A percentile compares a stretch with the other conserved stretches of the same genome.
phyloP scores from a whole-genome alignment of 2,329 filamentous ascomycete genomes.

The Aspergillus felis region DNA sequence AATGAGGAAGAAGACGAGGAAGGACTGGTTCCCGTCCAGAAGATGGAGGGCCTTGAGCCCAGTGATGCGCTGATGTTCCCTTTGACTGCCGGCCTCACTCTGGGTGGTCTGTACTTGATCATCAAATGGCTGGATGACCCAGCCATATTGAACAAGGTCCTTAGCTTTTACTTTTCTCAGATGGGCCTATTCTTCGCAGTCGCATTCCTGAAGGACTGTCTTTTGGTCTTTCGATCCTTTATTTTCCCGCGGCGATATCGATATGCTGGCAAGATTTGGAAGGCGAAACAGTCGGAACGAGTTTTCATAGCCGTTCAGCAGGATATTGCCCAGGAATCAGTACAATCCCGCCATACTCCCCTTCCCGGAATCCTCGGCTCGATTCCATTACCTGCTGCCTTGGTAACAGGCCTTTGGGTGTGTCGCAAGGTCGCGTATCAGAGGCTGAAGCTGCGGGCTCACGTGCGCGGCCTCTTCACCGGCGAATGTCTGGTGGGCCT shows the following conservation, averaged over 20 bases:
- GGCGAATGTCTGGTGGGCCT: slow-evolving; percentile 43
- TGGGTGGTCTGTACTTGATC: slow-evolving; percentile 77
- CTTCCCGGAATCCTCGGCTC: slow-evolving; percentile 49
- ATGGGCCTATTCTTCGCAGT: slow-evolving; percentile 75
- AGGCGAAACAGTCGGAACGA: slow-evolving; percentile 29
- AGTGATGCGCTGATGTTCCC: slow-evolving; percentile 84
- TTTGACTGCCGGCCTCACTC: slow-evolving; percentile 66
- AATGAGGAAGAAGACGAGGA: slow-evolving; percentile 50
- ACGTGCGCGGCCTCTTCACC: slow-evolving; percentile 51
- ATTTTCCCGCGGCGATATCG: slow-evolving; percentile 71
- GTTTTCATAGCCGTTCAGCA: slow-evolving; percentile 22
- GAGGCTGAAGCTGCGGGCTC: slow-evolving; percentile 50
- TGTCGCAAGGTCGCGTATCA: slow-evolving; percentile 47
- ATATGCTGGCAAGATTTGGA: slow-evolving; percentile 49
- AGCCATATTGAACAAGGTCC: slow-evolving; percentile 72
- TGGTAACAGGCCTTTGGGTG: slow-evolving; percentile 45
- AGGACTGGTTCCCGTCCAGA: slow-evolving; percentile 51
- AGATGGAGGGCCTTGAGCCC: slow-evolving; percentile 66
- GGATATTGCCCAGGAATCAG: slow-evolving; percentile 3
- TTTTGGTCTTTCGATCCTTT: slow-evolving; percentile 62
- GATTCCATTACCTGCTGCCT: slow-evolving; percentile 41
- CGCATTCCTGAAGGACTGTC: slow-evolving; percentile 67
- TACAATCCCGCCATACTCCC: slow-evolving; percentile 41
- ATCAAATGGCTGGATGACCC: slow-evolving; percentile 87
- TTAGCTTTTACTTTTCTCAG: slow-evolving; percentile 77